Conservation (phyloP, 768 basidiomycete genomes). For the Dioszegia aurantiaca region DNA sequence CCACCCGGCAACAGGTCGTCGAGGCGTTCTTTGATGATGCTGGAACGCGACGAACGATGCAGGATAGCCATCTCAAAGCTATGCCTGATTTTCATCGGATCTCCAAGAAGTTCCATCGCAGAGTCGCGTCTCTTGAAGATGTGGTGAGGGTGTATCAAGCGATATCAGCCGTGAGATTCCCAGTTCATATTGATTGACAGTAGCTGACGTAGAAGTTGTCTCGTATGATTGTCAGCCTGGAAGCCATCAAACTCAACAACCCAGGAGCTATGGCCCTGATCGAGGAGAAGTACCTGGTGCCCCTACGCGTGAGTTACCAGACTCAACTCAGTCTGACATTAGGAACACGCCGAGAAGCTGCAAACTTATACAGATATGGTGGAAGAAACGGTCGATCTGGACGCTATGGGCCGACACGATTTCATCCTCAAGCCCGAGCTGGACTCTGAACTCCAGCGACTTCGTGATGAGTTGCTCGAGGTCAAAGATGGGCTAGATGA, state of each 20-base stretch:
- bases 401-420: slow-evolving; percentile 69
- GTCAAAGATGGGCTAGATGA: slow-evolving; percentile 75
- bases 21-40: slow-evolving; percentile 76
- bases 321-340: slow-evolving; percentile 1
- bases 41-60: slow-evolving; percentile 63
- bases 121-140: slow-evolving; percentile 80
- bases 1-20: slow-evolving; percentile 67
- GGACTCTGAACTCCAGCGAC: slow-evolving; percentile 67
- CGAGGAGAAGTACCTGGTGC: slow-evolving; percentile 64
- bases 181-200: too few species aligned
- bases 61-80: slow-evolving; percentile 82
- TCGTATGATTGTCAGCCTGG: slow-evolving; percentile 14
- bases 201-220: slow-evolving; percentile 9
- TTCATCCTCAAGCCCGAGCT: slow-evolving; percentile 91
- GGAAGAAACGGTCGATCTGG: slow-evolving; percentile 88
- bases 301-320: slow-evolving; percentile 59
- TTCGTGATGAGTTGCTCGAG: slow-evolving; percentile 67
- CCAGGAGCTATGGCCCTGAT: slow-evolving; percentile 61
- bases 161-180: slow-evolving; percentile 64
- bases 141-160: slow-evolving; percentile 96
- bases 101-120: slow-evolving; percentile 84
- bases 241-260: slow-evolving; percentile 24
- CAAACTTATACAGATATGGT: slow-evolving; percentile 88
- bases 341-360: slow-evolving; percentile 67
- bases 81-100: slow-evolving; percentile 95